Percentiles rank a stretch among this genome's conserved stretches.
Evolutionary conservation across 352 stramenopile species (phyloP).

Genomic region (Globisporangium lucens): DNA sequence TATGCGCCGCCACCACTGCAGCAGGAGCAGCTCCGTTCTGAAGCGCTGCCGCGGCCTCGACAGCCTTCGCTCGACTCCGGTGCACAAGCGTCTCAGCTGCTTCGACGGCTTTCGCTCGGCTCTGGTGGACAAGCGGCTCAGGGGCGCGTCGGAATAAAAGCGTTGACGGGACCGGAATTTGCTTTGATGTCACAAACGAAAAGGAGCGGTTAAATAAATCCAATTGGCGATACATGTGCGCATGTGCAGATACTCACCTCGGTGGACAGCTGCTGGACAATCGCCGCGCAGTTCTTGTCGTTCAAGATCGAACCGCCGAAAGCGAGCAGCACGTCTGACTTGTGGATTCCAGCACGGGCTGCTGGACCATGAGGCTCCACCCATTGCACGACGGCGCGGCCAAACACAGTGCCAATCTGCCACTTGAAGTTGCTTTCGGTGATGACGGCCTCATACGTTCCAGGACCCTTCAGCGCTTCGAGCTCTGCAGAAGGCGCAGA

Average conservation of each 20-base stretch:
- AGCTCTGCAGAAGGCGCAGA: constrained; percentile 22
- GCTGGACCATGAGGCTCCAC: constrained; percentile 66
- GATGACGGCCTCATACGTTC: constrained; percentile 84
- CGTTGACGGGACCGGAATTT: constrained; percentile 57
- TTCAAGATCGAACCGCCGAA: constrained; percentile 73
- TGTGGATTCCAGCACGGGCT: constrained; percentile 69
- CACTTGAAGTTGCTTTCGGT: constrained; percentile 68
- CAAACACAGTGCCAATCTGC: constrained; percentile 85
- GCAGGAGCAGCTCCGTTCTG: constrained; percentile 5
- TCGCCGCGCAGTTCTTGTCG: constrained; percentile 69
- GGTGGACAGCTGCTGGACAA: constrained; percentile 75
- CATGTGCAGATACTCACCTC: constrained; percentile 40
- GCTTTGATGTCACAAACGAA: constrained; percentile 24
- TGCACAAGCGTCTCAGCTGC: constrained; percentile 26
- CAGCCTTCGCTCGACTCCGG: constrained; percentile 5
- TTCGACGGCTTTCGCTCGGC: constrained; percentile 14
- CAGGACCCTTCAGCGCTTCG: constrained; percentile 52
- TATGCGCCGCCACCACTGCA: neutral
- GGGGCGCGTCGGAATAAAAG: constrained; percentile 72
- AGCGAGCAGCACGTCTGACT: constrained; percentile 79
- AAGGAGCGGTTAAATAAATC: neutral
- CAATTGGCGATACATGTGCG: neutral
- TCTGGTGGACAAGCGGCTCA: constrained; percentile 25
- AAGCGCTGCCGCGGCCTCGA: constrained; percentile 10
- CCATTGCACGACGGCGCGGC: constrained; percentile 75